Conservation (phyloP, 768 basidiomycete genomes). For the Mycena kentingensis region DNA sequence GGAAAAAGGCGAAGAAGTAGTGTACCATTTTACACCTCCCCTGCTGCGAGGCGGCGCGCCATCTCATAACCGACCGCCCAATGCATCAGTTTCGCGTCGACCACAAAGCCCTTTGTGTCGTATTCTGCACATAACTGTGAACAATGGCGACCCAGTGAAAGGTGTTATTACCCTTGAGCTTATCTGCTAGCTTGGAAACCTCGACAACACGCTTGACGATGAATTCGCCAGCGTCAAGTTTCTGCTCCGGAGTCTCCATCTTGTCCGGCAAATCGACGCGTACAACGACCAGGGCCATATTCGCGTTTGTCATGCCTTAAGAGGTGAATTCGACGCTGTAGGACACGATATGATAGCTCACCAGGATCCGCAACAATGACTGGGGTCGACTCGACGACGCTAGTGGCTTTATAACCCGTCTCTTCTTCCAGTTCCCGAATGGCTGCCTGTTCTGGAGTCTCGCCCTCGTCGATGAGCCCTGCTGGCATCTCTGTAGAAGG, state of each 20-base stretch:
- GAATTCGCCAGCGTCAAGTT: constrained; percentile 85
- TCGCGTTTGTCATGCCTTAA: constrained; percentile 90
- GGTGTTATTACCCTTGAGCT: constrained; percentile 61
- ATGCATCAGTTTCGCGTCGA: constrained; percentile 80
- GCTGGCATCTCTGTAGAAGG: constrained; percentile 55
- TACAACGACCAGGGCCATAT: constrained; percentile 84
- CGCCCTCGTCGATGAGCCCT: constrained; percentile 84
- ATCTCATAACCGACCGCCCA: constrained; percentile 72
- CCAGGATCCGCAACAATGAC: constrained; percentile 73
- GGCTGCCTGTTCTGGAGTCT: constrained; percentile 79
- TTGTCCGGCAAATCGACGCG: constrained; percentile 65
- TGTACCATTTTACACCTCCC: constrained; percentile 8
- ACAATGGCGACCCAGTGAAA: background rate
- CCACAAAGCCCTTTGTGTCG: constrained; percentile 57
- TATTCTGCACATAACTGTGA: constrained; percentile 47
- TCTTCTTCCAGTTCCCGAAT: constrained; percentile 91
- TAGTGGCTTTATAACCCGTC: constrained; percentile 78
- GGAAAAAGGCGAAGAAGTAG: constrained; percentile 65
- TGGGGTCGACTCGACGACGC: constrained; percentile 64
- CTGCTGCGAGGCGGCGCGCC: constrained; percentile 32
- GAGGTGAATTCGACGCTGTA: constrained; percentile 1
- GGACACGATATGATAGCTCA: constrained; percentile 26
- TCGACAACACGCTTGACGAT: constrained; percentile 76
- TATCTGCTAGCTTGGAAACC: constrained; percentile 59
- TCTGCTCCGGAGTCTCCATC: constrained; percentile 68